These are phyloP conservation scores for Abelmoschus esculentus DNA, from an alignment of 345 rosid species.

Conservation along the genomic window DNA sequence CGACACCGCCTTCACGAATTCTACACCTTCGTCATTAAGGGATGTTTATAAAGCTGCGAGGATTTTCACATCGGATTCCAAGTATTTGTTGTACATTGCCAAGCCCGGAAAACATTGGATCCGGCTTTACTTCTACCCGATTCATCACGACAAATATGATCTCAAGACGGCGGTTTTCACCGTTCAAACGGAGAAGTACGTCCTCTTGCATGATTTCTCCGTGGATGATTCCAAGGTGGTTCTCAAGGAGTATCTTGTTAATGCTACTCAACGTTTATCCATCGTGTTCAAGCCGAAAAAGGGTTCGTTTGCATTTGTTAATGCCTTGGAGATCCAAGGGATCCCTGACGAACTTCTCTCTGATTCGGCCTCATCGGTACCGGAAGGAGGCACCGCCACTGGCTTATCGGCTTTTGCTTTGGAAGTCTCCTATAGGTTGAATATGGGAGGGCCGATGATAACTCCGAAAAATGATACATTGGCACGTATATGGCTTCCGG, in stretches of 20 bases:
- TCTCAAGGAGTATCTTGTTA: constrained; percentile 64
- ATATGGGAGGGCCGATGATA: constrained; percentile 56
- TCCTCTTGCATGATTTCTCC: constrained; percentile 64
- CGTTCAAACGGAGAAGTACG: constrained; percentile 42
- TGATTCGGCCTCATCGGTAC: constrained; percentile 40
- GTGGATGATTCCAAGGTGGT: constrained; percentile 21
- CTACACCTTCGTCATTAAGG: constrained; percentile 20
- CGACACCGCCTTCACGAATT: constrained; percentile 2
- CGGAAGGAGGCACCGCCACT: constrained; percentile 31
- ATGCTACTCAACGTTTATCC: constrained; percentile 38
- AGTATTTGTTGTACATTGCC: constrained; percentile 38
- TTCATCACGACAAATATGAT: constrained; percentile 42
- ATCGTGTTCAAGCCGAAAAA: constrained; percentile 43
- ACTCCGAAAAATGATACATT: constrained; percentile 49
- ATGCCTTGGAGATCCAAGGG: constrained; percentile 63
- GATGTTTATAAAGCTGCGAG: constrained; percentile 33
- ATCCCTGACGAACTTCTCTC: constrained; percentile 56
- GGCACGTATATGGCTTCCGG: constrained; percentile 51
- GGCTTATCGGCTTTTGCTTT: constrained; percentile 42
- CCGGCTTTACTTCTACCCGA: constrained; percentile 70
- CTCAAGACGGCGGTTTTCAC: constrained; percentile 46
- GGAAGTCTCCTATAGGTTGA: constrained; percentile 51
- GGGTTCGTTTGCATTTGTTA: constrained; percentile 55
- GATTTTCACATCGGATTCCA: constrained; percentile 41
- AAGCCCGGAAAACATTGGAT: constrained; percentile 68